Evolutionary conservation across 2,329 filamentous ascomycete species (phyloP).

Genomic region (Elsinoe batatas): DNA sequence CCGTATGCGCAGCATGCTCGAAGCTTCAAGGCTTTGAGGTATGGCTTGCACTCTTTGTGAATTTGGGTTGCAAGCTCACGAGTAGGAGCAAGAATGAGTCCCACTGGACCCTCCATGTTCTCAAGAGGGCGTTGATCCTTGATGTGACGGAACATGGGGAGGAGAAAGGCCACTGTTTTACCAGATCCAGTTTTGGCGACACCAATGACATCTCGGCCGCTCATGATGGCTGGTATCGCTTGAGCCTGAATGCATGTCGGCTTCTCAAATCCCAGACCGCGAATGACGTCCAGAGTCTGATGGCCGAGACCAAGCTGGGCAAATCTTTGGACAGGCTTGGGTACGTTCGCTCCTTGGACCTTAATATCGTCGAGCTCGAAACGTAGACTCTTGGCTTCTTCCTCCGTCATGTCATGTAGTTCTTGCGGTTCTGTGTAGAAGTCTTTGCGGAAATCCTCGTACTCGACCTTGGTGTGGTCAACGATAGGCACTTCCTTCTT

Average conservation of each 20-base stretch:
- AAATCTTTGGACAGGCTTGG: conserved; percentile 93
- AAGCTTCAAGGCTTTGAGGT: conserved; percentile 75
- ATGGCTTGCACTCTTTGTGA: conserved; percentile 87
- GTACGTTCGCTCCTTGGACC: conserved; percentile 75
- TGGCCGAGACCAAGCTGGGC: conserved; percentile 86
- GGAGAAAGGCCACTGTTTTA: conserved; percentile 89
- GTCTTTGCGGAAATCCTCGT: conserved; percentile 80
- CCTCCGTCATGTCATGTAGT: conserved; percentile 70
- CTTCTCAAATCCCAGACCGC: conserved; percentile 69
- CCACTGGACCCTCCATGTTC: conserved; percentile 76
- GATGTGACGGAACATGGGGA: conserved; percentile 97
- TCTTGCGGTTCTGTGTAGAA: conserved; percentile 92
- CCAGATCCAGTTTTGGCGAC: conserved; percentile 97
- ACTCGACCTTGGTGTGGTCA: conserved; percentile 77
- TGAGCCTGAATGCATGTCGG: conserved; percentile 94
- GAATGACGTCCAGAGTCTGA: conserved; percentile 77
- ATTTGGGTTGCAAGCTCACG: conserved; percentile 91
- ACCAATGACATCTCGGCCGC: conserved; percentile 86
- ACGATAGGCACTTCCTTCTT: conserved; percentile 90
- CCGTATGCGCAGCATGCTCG: conserved; percentile 89
- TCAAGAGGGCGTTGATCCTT: conserved; percentile 80
- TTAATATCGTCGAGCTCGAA: conserved; percentile 93
- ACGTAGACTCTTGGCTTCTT: conserved; percentile 70
- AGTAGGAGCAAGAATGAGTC: conserved; percentile 85
- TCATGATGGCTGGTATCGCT: conserved; percentile 90